These are phyloP conservation scores for Salix dunnii DNA, from an alignment of 345 rosid genomes.

Conservation along the genomic window DNA sequence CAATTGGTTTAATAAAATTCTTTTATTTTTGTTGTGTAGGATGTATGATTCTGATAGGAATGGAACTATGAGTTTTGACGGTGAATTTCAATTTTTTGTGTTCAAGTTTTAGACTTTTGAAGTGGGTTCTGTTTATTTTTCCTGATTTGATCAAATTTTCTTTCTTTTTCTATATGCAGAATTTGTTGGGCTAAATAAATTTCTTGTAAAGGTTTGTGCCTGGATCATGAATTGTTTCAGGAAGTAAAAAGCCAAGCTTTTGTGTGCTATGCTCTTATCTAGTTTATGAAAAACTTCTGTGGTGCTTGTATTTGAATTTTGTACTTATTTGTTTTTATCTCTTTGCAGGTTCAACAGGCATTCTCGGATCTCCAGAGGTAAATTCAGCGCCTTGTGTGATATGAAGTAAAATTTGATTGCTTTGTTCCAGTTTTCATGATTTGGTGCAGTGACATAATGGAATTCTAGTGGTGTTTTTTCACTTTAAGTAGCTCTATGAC, in stretches of 20 bases:
- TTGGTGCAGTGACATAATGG: neutral
- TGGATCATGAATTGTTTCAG: neutral
- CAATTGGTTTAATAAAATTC: neutral
- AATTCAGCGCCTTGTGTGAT: neutral
- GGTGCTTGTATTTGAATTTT: neutral
- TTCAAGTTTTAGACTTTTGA: neutral
- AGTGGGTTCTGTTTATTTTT: neutral
- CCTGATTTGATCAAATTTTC: neutral
- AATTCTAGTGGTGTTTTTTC: neutral
- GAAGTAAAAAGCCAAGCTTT: neutral
- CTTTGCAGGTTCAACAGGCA: conserved; percentile 56
- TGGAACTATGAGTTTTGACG: conserved; percentile 68
- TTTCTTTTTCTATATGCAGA: conserved; percentile 30
- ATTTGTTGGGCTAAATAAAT: conserved; percentile 62
- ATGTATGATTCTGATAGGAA: conserved; percentile 70
- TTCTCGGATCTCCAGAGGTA: conserved; percentile 64
- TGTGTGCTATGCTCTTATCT: neutral
- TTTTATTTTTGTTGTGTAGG: conserved; percentile 26
- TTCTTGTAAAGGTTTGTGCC: conserved; percentile 54
- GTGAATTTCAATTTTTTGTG: conserved; percentile 12
- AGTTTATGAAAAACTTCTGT: neutral
- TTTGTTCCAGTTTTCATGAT: neutral
- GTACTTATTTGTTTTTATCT: neutral
- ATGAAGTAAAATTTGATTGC: neutral
- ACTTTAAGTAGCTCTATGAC: neutral